Evolutionary conservation across 352 stramenopile species (phyloP).

Genomic region (Phytopythium aichiense): DNA sequence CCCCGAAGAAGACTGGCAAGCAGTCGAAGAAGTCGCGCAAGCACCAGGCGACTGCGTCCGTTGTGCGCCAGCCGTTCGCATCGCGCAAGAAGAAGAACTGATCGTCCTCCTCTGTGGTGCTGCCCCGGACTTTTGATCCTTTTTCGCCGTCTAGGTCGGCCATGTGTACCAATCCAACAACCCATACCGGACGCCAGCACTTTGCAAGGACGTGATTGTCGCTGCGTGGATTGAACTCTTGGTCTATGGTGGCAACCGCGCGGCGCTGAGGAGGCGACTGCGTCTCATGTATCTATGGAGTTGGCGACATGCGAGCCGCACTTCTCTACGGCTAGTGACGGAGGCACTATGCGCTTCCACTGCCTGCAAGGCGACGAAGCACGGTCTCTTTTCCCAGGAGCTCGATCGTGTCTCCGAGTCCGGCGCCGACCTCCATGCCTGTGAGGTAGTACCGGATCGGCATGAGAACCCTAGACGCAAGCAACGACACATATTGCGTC

Average conservation of each 20-base stretch:
- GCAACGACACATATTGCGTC: neutral
- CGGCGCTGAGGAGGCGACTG: neutral
- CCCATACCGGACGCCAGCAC: neutral
- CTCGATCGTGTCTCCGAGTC: slow-evolving; percentile 79
- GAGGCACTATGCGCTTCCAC: neutral
- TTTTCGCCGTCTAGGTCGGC: neutral
- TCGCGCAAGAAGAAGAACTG: slow-evolving; percentile 36
- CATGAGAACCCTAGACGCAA: slow-evolving; percentile 66
- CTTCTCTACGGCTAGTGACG: neutral
- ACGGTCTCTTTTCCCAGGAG: slow-evolving; percentile 61
- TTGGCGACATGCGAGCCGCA: neutral
- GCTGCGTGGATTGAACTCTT: neutral
- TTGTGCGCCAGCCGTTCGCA: slow-evolving; percentile 44
- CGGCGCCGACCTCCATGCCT: slow-evolving; percentile 81
- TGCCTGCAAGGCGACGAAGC: slow-evolving; percentile 35
- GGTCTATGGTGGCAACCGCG: neutral
- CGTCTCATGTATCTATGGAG: neutral
- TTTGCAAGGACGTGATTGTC: neutral
- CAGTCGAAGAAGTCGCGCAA: slow-evolving; percentile 24
- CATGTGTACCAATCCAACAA: slow-evolving; percentile 1
- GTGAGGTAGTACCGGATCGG: slow-evolving; percentile 84
- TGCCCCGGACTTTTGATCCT: neutral
- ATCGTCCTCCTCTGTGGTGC: slow-evolving; percentile 3
- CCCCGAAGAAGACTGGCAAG: slow-evolving; percentile 30
- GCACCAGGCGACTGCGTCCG: slow-evolving; percentile 13